Conservation (phyloP, 1,284 basidiomycete species). For the Pterula multifida region DNA sequence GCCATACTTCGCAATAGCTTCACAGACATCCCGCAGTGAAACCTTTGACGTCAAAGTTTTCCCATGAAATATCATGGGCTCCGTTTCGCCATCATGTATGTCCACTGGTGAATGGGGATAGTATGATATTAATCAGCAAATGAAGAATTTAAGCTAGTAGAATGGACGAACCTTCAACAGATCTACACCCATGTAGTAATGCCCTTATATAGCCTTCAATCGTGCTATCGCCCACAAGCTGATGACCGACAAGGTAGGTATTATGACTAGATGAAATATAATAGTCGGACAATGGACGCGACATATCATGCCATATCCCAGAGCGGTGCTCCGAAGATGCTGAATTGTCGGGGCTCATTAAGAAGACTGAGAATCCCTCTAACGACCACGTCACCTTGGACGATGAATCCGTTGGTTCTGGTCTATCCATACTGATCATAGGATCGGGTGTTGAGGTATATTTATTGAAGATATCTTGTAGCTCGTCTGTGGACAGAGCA, state of each 20-base stretch:
- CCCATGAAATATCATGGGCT: conserved; percentile 84
- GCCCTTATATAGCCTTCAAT: conserved; percentile 95
- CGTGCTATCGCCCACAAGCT: conserved; percentile 88
- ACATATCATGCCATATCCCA: conserved; percentile 56
- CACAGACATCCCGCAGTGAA: conserved; percentile 55
- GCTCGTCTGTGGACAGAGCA: conserved; percentile 26
- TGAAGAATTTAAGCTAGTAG: too few species aligned
- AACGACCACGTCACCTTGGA: conserved; percentile 11
- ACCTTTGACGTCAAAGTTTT: conserved; percentile 71
- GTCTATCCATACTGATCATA: conserved; percentile 16
- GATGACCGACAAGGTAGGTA: conserved; percentile 92
- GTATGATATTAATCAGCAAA: conserved; percentile 1
- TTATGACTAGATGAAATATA: conserved; percentile 94
- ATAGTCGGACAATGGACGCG: conserved; percentile 76
- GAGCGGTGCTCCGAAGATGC: conserved; percentile 34
- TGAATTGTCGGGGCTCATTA: conserved; percentile 59
- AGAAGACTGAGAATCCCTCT: conserved; percentile 64
- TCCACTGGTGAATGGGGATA: conserved; percentile 51
- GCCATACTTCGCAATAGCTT: conserved; percentile 68
- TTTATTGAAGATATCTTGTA: conserved; percentile 43
- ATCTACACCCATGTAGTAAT: conserved; percentile 81
- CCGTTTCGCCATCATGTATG: conserved; percentile 81
- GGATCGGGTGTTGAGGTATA: conserved; percentile 26
- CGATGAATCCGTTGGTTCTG: conserved; percentile 14
- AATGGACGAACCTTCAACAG: conserved; percentile 70